phyloP scores from a whole-genome alignment of 2,329 filamentous ascomycete species.

The Colletotrichum liaoningense region DNA sequence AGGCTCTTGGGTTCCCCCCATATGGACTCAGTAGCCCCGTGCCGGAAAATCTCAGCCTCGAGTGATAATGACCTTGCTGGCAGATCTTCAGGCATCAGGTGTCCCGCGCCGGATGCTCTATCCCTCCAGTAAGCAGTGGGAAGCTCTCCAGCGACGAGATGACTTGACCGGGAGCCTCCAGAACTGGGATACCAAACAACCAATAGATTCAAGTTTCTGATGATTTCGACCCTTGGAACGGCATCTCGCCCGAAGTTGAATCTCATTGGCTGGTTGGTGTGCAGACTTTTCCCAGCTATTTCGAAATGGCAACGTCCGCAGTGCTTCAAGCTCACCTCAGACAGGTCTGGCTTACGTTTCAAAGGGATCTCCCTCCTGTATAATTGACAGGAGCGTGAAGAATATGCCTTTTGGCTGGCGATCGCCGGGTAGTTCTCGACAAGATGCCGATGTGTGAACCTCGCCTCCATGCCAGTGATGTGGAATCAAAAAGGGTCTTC shows the following conservation, averaged over 20 bases:
- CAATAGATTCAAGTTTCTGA: background rate
- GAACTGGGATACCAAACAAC: background rate
- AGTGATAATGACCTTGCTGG: no score
- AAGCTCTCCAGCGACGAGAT: no score
- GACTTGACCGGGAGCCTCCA: background rate
- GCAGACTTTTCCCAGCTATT: background rate
- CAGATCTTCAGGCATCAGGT: no score
- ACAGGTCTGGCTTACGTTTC: background rate
- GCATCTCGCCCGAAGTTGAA: background rate
- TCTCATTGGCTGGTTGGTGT: background rate
- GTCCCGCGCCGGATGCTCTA: no score
- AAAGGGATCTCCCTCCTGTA: background rate
- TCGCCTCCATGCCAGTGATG: background rate
- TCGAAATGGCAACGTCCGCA: background rate
- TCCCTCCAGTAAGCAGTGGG: no score
- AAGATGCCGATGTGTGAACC: background rate
- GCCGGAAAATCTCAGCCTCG: no score
- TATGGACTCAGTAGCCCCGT: no score
- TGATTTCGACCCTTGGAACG: background rate
- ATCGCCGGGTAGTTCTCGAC: background rate
- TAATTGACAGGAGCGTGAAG: background rate
- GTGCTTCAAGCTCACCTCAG: background rate
- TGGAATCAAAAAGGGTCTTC: background rate
- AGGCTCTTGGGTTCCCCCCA: no score
- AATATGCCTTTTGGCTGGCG: background rate